Percentiles rank a stretch among this genome's conserved stretches.
Conservation (phyloP, 2,329 filamentous ascomycete genomes). For the Cladosporium sp. region DNA sequence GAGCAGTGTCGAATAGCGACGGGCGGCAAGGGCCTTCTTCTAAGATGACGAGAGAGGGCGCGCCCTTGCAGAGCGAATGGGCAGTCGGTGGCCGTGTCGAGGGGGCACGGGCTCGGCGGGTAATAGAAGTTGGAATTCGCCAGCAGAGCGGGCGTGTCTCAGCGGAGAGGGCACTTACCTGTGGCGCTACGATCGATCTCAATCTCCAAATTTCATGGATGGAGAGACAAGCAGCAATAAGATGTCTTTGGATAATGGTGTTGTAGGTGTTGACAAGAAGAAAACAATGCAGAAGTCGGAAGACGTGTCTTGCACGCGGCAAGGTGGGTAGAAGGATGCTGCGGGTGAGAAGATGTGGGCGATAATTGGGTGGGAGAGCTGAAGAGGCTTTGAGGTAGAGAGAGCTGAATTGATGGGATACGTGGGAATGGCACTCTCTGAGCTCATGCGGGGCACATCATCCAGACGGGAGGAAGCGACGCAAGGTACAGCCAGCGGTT, state of each 20-base stretch:
- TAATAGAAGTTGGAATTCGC: background rate
- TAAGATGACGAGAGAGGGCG: background rate
- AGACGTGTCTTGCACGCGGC: background rate
- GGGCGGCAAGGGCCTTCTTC: slow-evolving; percentile 5
- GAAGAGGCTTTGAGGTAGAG: too few species aligned
- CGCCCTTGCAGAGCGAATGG: background rate
- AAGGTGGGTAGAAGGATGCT: background rate
- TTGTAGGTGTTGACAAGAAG: too few species aligned
- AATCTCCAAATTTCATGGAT: background rate
- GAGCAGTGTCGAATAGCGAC: background rate
- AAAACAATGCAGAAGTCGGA: background rate
- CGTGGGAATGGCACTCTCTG: too few species aligned
- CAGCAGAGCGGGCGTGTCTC: background rate
- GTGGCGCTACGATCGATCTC: background rate
- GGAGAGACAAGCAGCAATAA: too few species aligned
- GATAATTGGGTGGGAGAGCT: background rate
- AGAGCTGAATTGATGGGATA: too few species aligned
- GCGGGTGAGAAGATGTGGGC: background rate
- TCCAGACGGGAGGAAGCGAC: too few species aligned
- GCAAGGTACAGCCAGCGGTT: background rate
- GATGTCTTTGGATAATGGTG: too few species aligned
- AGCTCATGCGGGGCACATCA: too few species aligned
- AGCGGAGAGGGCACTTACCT: background rate
- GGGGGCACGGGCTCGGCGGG: background rate
- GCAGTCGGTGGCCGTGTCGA: background rate